A percentile compares a stretch with the other conserved stretches of the same genome.
These are phyloP conservation scores for Paraconiothyrium brasiliense DNA, from an alignment of 2,329 filamentous ascomycete species.

Conservation along the genomic window DNA sequence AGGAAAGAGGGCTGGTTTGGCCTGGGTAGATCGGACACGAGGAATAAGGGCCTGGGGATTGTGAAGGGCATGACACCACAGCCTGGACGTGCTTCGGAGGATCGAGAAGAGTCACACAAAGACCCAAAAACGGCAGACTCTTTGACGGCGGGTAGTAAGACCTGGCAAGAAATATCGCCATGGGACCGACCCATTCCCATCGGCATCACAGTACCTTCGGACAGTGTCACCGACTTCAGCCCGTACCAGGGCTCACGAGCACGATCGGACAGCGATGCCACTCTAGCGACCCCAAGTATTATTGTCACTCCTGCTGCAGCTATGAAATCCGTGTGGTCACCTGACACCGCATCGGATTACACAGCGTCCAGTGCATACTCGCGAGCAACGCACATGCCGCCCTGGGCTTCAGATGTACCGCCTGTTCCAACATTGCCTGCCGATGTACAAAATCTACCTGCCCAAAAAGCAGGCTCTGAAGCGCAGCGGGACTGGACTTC, in stretches of 20 bases:
- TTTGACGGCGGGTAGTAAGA: constrained; percentile 39
- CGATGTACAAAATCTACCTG: constrained; percentile 28
- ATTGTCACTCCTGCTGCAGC: constrained; percentile 63
- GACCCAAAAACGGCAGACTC: constrained; percentile 43
- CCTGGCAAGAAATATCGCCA: constrained; percentile 67
- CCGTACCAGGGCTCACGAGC: constrained; percentile 40
- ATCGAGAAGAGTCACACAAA: constrained; percentile 15
- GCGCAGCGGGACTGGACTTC: constrained; percentile 12
- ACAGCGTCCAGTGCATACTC: constrained; percentile 70
- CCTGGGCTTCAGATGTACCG: constrained; percentile 55
- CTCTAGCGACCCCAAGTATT: constrained; percentile 59
- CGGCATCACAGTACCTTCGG: constrained; percentile 71
- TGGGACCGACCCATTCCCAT: constrained; percentile 77
- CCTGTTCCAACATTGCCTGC: constrained; percentile 56
- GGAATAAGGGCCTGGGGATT: constrained; percentile 46
- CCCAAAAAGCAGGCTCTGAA: constrained; percentile 9
- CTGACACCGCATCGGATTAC: constrained; percentile 64
- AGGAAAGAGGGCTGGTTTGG: constrained; percentile 45
- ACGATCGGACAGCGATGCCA: constrained; percentile 50
- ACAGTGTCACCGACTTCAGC: constrained; percentile 55
- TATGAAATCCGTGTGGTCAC: constrained; percentile 66
- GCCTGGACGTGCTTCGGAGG: constrained; percentile 25
- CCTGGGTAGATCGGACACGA: constrained; percentile 37
- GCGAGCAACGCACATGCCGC: constrained; percentile 54
- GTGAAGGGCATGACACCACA: constrained; percentile 45